Conservation (phyloP, 352 stramenopile genomes). For the Pythium phragmiticola region DNA sequence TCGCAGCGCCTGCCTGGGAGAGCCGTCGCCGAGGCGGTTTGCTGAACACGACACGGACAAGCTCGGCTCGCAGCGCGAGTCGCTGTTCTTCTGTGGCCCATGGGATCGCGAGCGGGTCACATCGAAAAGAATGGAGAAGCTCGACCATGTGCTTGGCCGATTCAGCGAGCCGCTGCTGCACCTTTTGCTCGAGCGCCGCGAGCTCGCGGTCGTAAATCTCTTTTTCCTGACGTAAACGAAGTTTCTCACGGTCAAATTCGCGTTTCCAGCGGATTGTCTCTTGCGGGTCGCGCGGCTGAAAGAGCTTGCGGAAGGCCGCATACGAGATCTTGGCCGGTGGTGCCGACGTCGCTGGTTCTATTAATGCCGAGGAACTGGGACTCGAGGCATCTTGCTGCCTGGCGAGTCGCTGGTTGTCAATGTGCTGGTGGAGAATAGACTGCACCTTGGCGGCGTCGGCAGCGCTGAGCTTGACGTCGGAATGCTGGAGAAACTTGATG, state of each 20-base stretch:
- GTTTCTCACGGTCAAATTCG: constrained; percentile 71
- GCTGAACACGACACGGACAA: constrained; percentile 65
- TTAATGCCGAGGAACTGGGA: too few species aligned
- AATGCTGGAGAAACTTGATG: constrained; percentile 69
- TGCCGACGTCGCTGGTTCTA: not conserved
- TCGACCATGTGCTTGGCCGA: constrained; percentile 77
- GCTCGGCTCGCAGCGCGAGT: constrained; percentile 43
- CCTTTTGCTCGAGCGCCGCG: constrained; percentile 66
- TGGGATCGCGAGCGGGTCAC: constrained; percentile 45
- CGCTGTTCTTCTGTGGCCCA: constrained; percentile 55
- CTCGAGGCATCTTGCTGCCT: constrained; percentile 6
- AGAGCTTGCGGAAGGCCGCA: constrained; percentile 60
- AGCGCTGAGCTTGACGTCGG: constrained; percentile 60
- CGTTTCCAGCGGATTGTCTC: constrained; percentile 56
- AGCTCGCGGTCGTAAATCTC: constrained; percentile 71
- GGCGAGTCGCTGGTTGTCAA: constrained; percentile 16
- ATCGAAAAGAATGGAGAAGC: constrained; percentile 52
- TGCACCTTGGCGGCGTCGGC: constrained; percentile 59
- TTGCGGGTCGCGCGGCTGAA: constrained; percentile 49
- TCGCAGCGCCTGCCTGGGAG: constrained; percentile 9
- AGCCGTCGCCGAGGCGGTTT: constrained; percentile 46
- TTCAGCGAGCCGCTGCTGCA: constrained; percentile 65
- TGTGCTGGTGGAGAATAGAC: constrained; percentile 55
- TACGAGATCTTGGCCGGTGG: constrained; percentile 44
- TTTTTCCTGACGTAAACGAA: constrained; percentile 53